Evolutionary conservation across 177 flowering plant species (phyloP), one percentile per base, ranked within the genome.

Genomic region (Tripterygium wilfordii): DNA sequence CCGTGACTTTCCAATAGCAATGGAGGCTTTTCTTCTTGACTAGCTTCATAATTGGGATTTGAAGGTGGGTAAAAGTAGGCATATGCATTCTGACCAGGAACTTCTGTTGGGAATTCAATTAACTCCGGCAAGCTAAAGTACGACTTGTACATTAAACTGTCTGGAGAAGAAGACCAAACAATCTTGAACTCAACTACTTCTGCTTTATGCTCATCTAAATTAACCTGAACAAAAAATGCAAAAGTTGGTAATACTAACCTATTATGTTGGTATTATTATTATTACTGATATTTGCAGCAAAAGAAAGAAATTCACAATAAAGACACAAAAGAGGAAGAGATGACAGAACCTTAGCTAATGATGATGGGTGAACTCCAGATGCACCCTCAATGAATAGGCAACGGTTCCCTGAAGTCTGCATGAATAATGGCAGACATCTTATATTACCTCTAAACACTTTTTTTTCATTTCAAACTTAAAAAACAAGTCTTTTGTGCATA

Each of bases 41-140:
- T 49, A 63, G 84, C 81, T 64, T 86, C 72, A 61, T 68, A 82
- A 14, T 16, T 32, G 47, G 80, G 80, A 67, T 89, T 88, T 27
- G 79, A 69, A 32, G 98, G 98, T n/a, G 91, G 88, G 68, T 88
- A 92, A 63, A 72, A 92, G 67, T 80, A 89, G 60, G 96, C 98
- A 74, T 82, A 92, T 15, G 98, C 95, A 48, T 54, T 79, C 64
- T 92, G 78, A 23, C 88, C 96, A 32, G 80, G 73, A 42, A 79
- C 72, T 58, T 71, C 83, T 10, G 98, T 89, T 32, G 98, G 91
- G 60, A 92, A 88, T 68, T 82, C 88, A 56, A 92, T 73, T 4
- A 84, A 54, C 61, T 89, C 89, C 27, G 98, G 96, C 54, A 54
- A 29, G 62, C 98, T 86, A 51, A 84, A 71, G 53, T 79, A 78